Evolutionary conservation across 1,284 basidiomycete species (phyloP), one percentile per base, ranked within the genome.

Genomic region (Papiliotrema terrestris): DNA sequence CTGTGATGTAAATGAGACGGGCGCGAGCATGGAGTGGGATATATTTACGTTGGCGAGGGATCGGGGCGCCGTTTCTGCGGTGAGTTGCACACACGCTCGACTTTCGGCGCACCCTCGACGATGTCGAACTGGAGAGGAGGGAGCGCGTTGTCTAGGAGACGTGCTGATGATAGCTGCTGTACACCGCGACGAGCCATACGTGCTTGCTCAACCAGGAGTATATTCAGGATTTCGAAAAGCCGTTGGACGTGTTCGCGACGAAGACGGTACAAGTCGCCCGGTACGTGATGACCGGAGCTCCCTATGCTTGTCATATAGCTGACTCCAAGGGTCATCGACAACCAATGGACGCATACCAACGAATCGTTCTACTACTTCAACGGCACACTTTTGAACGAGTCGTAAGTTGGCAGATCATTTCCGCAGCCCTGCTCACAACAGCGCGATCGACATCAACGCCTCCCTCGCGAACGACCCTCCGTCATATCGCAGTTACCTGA

Each of bases 21-120:
- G 81, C 58, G 79, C 82, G 17, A 73, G 64, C 51, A 55, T 69
- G n/a, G 67, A 72, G 44, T 68, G 63, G 62, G 90, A 94, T 72
- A 83, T 92, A 51, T 91, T 93, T 73, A 89, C 88, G 0, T 78
- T 89, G 39, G 89, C 88, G 13, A 78, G 82, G 43, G 84, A 87
- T 61, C 79, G 83, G 54, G 91, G 91, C 5, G 91, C 91, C 0
- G 82, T 84, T 25, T 86, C 87, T 43, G 89, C 87, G 32, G 84
- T 88, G 63, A 67, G 83, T 78, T n/a, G n/a, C n/a, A n/a, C n/a
- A n/a, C n/a, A n/a, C n/a, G n/a, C n/a, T n/a, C n/a, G n/a, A n/a
- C n/a, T n/a, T n/a, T n/a, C n/a, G n/a, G n/a, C n/a, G n/a, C n/a
- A n/a, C n/a, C n/a, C n/a, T n/a, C n/a, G n/a, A n/a, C n/a, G n/a